A percentile compares a stretch with the other conserved stretches of the same genome.
phyloP scores from a whole-genome alignment of 768 basidiomycete species.

The Boletus eberwhitei region DNA sequence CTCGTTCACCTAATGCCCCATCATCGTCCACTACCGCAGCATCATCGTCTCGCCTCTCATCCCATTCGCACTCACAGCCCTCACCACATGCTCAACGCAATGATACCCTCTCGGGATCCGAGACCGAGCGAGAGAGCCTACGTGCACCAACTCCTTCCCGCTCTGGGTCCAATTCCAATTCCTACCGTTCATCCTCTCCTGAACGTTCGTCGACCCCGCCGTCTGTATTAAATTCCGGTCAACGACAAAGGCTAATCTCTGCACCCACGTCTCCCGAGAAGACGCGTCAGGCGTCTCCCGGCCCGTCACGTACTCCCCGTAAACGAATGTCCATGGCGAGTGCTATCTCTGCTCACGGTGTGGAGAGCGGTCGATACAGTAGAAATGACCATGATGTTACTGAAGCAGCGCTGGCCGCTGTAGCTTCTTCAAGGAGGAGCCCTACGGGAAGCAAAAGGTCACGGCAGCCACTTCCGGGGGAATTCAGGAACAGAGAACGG shows the following conservation, averaged over 20 bases:
- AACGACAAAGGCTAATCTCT: slow-evolving; percentile 45
- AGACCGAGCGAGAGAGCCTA: slow-evolving; percentile 71
- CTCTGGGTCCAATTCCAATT: slow-evolving; percentile 28
- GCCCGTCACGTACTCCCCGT: slow-evolving; percentile 39
- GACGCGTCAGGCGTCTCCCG: slow-evolving; percentile 36
- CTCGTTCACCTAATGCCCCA: slow-evolving; percentile 35
- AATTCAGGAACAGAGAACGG: slow-evolving; percentile 41
- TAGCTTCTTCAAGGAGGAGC: slow-evolving; percentile 54
- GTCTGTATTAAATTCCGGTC: slow-evolving; percentile 17
- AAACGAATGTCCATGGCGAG: slow-evolving; percentile 41
- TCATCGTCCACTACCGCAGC: slow-evolving; percentile 36
- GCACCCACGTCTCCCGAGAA: slow-evolving; percentile 47
- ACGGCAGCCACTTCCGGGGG: slow-evolving; percentile 48
- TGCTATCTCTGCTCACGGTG: slow-evolving; percentile 27
- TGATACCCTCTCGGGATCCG: slow-evolving; percentile 65
- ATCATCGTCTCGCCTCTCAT: slow-evolving; percentile 36
- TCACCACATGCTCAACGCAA: slow-evolving; percentile 26
- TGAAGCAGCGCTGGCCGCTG: slow-evolving; percentile 57
- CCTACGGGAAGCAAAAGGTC: slow-evolving; percentile 43
- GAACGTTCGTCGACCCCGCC: slow-evolving; percentile 39
- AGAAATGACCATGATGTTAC: slow-evolving; percentile 40
- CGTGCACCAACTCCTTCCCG: slow-evolving; percentile 32
- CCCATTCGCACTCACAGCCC: slow-evolving; percentile 31
- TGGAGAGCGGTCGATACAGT: slow-evolving; percentile 22
- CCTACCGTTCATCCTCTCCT: slow-evolving; percentile 38